phyloP scores from a whole-genome alignment of 2,329 filamentous ascomycete genomes.

The Arthrocladium fulminans region DNA sequence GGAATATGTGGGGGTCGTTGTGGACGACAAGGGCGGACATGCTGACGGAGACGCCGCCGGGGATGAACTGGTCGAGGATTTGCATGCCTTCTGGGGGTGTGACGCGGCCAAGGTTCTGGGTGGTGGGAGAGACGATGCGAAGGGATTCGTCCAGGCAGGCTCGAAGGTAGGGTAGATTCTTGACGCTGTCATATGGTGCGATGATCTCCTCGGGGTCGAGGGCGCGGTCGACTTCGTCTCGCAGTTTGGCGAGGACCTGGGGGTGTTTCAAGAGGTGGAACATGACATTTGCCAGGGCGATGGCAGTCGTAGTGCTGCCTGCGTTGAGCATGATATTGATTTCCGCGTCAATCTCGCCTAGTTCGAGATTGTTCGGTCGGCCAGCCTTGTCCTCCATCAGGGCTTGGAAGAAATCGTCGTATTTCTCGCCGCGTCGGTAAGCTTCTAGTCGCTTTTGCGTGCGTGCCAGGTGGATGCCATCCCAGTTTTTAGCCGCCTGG shows the following conservation, averaged over 20 bases:
- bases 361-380: conserved; percentile 35
- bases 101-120: conserved; percentile 36
- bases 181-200: conserved; percentile 43
- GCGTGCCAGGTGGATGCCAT: conserved; percentile 39
- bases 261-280: conserved; percentile 46
- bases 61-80: conserved; percentile 39
- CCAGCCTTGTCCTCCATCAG: conserved; percentile 42
- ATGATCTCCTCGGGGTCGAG: conserved; percentile 35
- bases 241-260: conserved; percentile 11
- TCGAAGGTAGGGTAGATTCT: conserved; percentile 44
- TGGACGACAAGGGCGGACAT: conserved; percentile 37
- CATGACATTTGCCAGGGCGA: conserved; percentile 30
- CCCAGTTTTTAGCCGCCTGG: conserved; percentile 27
- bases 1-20: conserved; percentile 32
- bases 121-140: conserved; percentile 38
- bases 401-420: conserved; percentile 47
- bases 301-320: conserved; percentile 17
- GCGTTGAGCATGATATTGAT: conserved; percentile 24
- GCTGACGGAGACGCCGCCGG: conserved; percentile 37
- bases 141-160: conserved; percentile 46
- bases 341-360: conserved; percentile 13
- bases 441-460: conserved; percentile 37
- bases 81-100: conserved; percentile 38
- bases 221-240: conserved; percentile 39
- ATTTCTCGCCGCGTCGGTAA: conserved; percentile 43